Base-by-base conservation (phyloP, 2,329 filamentous ascomycete genomes). In the Dactylella cylindrospora region DNA sequence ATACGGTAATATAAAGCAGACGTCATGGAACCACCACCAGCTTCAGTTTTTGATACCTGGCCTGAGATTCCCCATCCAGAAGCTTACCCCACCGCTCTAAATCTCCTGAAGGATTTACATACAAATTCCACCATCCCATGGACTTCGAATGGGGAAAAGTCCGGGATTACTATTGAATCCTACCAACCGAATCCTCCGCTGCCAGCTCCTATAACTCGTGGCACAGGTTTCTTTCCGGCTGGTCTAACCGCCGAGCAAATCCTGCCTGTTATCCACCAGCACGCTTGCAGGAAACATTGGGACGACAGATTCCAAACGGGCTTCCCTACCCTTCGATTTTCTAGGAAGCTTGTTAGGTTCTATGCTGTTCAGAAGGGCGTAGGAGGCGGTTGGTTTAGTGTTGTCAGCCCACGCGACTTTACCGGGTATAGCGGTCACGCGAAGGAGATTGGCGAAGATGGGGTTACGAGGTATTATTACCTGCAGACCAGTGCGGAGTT, bases 361-460 rank as follows among this genome's bases (percentile, higher is more conserved):
- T 62, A 62, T 17, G 57, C 49, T 3, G 57, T 62, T 3, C 57
- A 62, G 20, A 62, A 62, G 32, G 57, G 57, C 4, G 57, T 62
- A 3, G 57, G 57, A 8, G 57, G 54, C 12, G 54, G 54, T 1
- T 62, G 57, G 57, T 53, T 62, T 35, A 26, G 31, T 6, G 41
- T 62, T 20, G 57, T 62, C 12, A 53, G 49, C 10, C 57, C 57
- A 1, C 44, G 57, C n/a, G 57, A 62, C 35, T 62, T 62, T n/a
- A 62, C 57, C 1, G 57, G 57, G 10, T 62, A 62, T 33, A 62
- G 57, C 25, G 57, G 57, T 3, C 57, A 62, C 13, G 49, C 50
- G 2, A 62, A 43, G 22, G 57, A 62, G 12, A 44, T 62, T 33
- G 57, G 57, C 6, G 57, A 62, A 2, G 57, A 62, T 33, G 57